Evolutionary conservation across 1,284 basidiomycete species (phyloP).

Genomic region (Mycena citricolor): DNA sequence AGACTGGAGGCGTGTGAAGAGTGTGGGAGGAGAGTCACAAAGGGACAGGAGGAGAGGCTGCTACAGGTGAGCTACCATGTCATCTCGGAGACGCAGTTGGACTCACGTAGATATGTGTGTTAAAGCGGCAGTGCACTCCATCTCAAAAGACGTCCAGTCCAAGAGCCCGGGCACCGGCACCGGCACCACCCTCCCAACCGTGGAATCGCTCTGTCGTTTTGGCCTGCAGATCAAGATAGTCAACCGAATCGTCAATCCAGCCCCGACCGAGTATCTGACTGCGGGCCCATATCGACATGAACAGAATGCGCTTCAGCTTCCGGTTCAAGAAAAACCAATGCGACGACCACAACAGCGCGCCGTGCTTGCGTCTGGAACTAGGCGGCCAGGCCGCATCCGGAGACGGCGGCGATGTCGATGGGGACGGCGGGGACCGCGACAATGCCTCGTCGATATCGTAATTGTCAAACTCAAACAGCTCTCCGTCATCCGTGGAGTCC

Average conservation of each 20-base stretch:
- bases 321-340: conserved; percentile 98
- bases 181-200: conserved; percentile 73
- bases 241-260: conserved; percentile 47
- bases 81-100: no score
- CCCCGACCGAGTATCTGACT: conserved; percentile 59
- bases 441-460: conserved; percentile 69
- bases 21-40: no score
- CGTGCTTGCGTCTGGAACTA: conserved; percentile 45
- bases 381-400: conserved; percentile 35
- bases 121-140: no score
- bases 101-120: no score
- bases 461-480: conserved; percentile 74
- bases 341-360: conserved; percentile 93
- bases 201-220: conserved; percentile 58
- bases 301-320: conserved; percentile 90
- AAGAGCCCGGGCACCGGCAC: conserved; percentile 75
- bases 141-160: conserved; percentile 45
- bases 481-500: conserved; percentile 62
- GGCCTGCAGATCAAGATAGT: conserved; percentile 32
- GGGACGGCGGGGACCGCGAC: conserved; percentile 31
- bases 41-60: no score
- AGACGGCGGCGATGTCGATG: no score
- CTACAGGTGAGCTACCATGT: no score
- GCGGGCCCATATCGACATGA: conserved; percentile 92
- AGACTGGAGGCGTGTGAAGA: no score